These are phyloP conservation scores for Arctium lappa DNA, from an alignment of 129 eudicot genomes.

Conservation along the genomic window DNA sequence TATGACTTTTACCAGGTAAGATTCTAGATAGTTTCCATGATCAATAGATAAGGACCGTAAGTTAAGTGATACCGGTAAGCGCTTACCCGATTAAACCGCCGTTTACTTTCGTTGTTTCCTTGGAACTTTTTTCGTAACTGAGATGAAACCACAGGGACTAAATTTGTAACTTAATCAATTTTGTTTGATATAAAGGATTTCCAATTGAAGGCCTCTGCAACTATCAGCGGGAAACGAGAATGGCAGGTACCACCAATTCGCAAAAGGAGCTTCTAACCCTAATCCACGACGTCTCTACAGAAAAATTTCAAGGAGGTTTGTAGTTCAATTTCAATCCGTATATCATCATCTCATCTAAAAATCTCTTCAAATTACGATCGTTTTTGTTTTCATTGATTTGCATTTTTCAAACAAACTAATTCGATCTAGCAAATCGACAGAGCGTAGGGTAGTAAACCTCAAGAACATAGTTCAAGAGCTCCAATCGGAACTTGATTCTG, in stretches of 20 bases:
- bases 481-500: slow-evolving; percentile 38
- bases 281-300: slow-evolving; percentile 71
- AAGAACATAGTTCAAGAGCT: slow-evolving; percentile 56
- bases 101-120: too few relatives aligned
- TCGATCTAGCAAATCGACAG: slow-evolving; percentile 29
- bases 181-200: neutral
- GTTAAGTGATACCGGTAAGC: too few relatives aligned
- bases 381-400: neutral
- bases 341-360: neutral
- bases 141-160: too few relatives aligned
- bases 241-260: slow-evolving; percentile 52
- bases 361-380: neutral
- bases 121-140: too few relatives aligned
- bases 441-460: slow-evolving; percentile 58
- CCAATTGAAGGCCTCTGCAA: neutral
- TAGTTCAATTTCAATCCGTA: neutral
- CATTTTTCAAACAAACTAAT: neutral
- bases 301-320: slow-evolving; percentile 73
- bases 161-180: too few relatives aligned
- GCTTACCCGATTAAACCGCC: too few relatives aligned
- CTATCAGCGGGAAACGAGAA: slow-evolving; percentile 39
- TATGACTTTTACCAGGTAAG: too few relatives aligned
- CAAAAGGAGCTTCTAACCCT: slow-evolving; percentile 64
- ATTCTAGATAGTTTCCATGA: too few relatives aligned
- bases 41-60: too few relatives aligned